Base-by-base conservation (phyloP, 2,329 filamentous ascomycete species). In the Xylaria sp. region DNA sequence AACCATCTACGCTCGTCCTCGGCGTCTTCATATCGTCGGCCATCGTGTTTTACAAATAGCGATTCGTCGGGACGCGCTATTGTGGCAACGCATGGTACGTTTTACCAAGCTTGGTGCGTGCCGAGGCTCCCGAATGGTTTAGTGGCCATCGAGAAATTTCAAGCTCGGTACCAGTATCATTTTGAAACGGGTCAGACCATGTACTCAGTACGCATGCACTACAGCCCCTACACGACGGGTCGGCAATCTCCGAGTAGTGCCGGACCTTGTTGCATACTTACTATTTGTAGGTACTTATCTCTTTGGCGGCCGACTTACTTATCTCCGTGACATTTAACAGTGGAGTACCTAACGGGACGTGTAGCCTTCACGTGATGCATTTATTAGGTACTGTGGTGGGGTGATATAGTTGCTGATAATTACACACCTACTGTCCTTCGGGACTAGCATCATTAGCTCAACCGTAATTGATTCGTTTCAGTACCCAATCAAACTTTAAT, bases 51-150 rank as follows among this genome's bases (percentile, higher is more conserved):
- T 50, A 20, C 47, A 42, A 59, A 38, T 54, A 47, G 27, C 47
- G 36, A 54, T 49, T 27, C 22, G 27, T 27, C 20, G 15, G 50
- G 36, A 51, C 11, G 20, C 13, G 31, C 9, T 42, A 61, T 55
- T 47, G 49, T 51, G 36, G 44, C 27, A 36, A 29, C 17, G 2
- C 47, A 45, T 65, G 31, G 51, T 3, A 27, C 29, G 33, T 55
- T 33, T 51, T 17, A 10, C 27, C 47, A 39, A 50, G 11, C 47
- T 51, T 55, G 42, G 36, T 20, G 27, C 13, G 39, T 62, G 36
- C 68, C 68, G 68, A 70, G 68, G 68, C 53, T 65, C 63, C 29
- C 31, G 13, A 54, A 13, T 29, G 53, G 20, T 29, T 44, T 56
- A 42, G 57, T 39, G 65, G 62, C 47, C 20, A 22, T 63, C 45